These are phyloP conservation scores for Lecanosticta acicola DNA, from an alignment of 2,329 filamentous ascomycete genomes.

Conservation along the genomic window DNA sequence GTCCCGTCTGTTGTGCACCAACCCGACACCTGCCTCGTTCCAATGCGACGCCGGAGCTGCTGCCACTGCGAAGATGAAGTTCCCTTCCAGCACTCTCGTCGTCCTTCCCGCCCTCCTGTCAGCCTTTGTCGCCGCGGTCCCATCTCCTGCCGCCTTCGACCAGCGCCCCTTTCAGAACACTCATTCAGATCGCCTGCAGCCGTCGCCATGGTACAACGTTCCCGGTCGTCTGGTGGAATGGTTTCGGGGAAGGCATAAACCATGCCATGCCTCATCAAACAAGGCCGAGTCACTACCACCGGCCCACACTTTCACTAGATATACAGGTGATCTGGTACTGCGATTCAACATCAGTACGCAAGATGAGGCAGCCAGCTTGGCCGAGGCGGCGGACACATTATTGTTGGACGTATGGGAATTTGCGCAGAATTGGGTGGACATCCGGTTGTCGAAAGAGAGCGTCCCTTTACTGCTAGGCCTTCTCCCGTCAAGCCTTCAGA, in stretches of 20 bases:
- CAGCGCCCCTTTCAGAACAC: slow-evolving; percentile 9
- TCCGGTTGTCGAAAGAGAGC: slow-evolving; percentile 69
- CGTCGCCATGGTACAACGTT: slow-evolving; percentile 16
- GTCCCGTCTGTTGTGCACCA: too few species aligned
- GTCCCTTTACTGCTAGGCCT: slow-evolving; percentile 73
- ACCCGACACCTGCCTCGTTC: not conserved
- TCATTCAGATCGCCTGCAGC: slow-evolving; percentile 1
- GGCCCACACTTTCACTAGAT: slow-evolving; percentile 39
- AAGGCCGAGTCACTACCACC: slow-evolving; percentile 10
- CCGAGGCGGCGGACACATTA: slow-evolving; percentile 66
- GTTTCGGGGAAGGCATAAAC: slow-evolving; percentile 7
- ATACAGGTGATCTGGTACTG: slow-evolving; percentile 78
- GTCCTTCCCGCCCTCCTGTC: slow-evolving; percentile 11
- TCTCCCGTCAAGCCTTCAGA: slow-evolving; percentile 67
- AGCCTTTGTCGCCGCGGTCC: slow-evolving; percentile 15
- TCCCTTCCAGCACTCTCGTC: slow-evolving; percentile 3
- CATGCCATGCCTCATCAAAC: not conserved
- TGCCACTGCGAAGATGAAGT: slow-evolving; percentile 8
- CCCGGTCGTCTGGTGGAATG: slow-evolving; percentile 12
- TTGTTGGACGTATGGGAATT: slow-evolving; percentile 90
- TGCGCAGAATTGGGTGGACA: slow-evolving; percentile 74
- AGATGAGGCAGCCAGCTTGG: slow-evolving; percentile 63
- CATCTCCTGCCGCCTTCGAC: slow-evolving; percentile 10
- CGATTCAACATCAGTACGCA: slow-evolving; percentile 72
- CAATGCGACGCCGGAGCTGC: not conserved